Conservation (phyloP, 192 early-diverging fungal genomes). For the Funneliformis geosporum region DNA sequence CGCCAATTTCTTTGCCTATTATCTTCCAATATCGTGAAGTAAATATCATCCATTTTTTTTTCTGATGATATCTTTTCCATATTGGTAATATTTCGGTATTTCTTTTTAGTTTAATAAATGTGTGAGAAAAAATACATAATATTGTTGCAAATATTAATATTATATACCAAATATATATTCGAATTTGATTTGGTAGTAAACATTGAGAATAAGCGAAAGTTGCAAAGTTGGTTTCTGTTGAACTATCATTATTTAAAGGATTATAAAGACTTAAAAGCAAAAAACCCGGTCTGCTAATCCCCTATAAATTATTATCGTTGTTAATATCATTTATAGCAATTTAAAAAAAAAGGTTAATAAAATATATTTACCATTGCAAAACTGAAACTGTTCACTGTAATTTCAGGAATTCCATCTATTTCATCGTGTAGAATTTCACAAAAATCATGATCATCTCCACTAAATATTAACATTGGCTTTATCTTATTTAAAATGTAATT, state of each 20-base stretch:
- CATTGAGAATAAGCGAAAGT: slow-evolving; percentile 55
- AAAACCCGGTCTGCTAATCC: slow-evolving; percentile 56
- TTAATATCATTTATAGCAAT: background rate
- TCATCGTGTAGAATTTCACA: slow-evolving; percentile 64
- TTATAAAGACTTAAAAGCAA: slow-evolving; percentile 51
- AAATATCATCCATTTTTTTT: background rate
- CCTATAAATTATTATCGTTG: slow-evolving; percentile 55
- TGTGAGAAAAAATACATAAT: slow-evolving; percentile 33
- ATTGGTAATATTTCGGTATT: background rate
- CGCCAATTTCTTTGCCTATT: background rate
- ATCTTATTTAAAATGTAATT: slow-evolving; percentile 57
- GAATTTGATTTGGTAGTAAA: slow-evolving; percentile 68
- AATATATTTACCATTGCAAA: slow-evolving; percentile 56
- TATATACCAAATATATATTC: slow-evolving; percentile 49
- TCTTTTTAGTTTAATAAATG: slow-evolving; percentile 14
- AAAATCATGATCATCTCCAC: slow-evolving; percentile 94
- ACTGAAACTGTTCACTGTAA: slow-evolving; percentile 64
- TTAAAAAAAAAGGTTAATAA: slow-evolving; percentile 19
- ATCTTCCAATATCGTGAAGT: slow-evolving; percentile 11
- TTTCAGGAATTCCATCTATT: slow-evolving; percentile 37
- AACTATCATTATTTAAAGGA: slow-evolving; percentile 22
- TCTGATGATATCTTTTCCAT: slow-evolving; percentile 16
- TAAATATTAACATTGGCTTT: slow-evolving; percentile 72
- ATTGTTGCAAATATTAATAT: slow-evolving; percentile 28
- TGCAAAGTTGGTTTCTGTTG: slow-evolving; percentile 27